Evolutionary conservation across 768 basidiomycete species (phyloP), one percentile per base, ranked within the genome.

Genomic region (Rhodotorula graminis): DNA sequence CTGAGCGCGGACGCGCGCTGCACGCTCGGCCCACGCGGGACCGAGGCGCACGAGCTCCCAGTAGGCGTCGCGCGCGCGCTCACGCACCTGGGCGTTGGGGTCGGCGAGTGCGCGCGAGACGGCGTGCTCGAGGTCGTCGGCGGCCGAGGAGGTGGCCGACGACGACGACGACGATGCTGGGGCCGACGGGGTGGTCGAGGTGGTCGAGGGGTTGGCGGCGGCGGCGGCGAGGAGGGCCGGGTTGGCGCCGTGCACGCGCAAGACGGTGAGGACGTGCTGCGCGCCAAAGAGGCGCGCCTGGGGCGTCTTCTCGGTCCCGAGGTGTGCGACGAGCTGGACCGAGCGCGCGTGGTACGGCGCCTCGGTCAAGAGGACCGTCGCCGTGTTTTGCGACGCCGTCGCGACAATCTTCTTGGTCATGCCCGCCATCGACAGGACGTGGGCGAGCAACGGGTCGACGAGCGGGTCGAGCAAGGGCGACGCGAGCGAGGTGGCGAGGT

Each of bases 371-470:
- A 97, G 83, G n/a, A 84, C 81, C 3, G 85, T 84, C 16, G 91
- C 85, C 2, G 87, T 84, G 4, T 85, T 83, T 80, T 97, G 96
- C 1, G 94, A 91, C 70, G 89, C 89, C 67, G 92, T 88, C 9
- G 90, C 92, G 33, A 88, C 86, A 61, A 97, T 88, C 80, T 94
- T 95, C 82, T 99, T 99, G 46, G 94, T 97, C 66, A 91, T 88
- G 15, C 88, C 88, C 42, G 90, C 87, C 90, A 98, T 90, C 73
- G 88, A 88, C 55, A 94, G 84, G 21, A 94, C 85, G 77, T 89
- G 86, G n/a, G 86, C 85, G 70, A 92, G 84, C 7, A 96, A 78
- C 3, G 84, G 80, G 61, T 98, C 96, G 78, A 88, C 89, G 77
- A 90, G 87, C 0, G 88, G 88, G 79, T 98, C 94, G 59, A 97